Conservation (phyloP, 805 yeast species). For the Kregervanrija delftensis region DNA sequence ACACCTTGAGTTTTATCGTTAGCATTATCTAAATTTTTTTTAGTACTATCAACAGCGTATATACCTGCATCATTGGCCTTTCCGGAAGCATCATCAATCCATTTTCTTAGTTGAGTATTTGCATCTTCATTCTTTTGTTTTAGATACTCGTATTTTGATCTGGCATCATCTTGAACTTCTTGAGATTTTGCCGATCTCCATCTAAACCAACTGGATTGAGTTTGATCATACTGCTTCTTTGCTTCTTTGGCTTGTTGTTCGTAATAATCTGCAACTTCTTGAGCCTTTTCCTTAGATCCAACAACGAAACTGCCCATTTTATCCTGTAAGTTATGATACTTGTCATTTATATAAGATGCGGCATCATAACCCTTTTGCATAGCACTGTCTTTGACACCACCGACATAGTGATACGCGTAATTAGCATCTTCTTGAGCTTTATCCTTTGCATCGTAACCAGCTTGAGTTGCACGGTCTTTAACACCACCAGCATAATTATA, state of each 20-base stretch:
- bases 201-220: constrained; percentile 22
- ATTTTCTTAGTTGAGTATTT: constrained; percentile 9
- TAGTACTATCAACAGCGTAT: too few relatives aligned
- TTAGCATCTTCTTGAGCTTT: constrained; percentile 5
- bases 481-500: constrained; percentile 1
- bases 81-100: constrained; percentile 8
- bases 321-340: constrained; percentile 7
- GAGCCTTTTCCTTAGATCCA: constrained; percentile 18
- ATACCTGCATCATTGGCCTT: too few relatives aligned
- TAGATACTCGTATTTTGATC: constrained; percentile 16
- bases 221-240: constrained; percentile 20
- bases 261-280: constrained; percentile 19
- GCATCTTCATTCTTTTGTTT: constrained; percentile 19
- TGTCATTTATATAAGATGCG: constrained; percentile 1
- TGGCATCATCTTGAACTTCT: constrained; percentile 23
- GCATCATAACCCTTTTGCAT: constrained; percentile 5
- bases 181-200: constrained; percentile 26
- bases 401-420: constrained; percentile 3
- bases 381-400: constrained; percentile 2
- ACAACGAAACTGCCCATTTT: constrained; percentile 11
- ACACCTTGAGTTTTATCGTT: too few relatives aligned
- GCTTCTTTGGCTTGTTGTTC: constrained; percentile 19
- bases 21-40: too few relatives aligned
- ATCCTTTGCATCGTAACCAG: constrained; percentile 4
- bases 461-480: constrained; percentile 2